Percentiles rank a stretch among this genome's conserved stretches.
Conservation (phyloP, 352 stramenopile genomes). For the Globisporangium acanthophoron region DNA sequence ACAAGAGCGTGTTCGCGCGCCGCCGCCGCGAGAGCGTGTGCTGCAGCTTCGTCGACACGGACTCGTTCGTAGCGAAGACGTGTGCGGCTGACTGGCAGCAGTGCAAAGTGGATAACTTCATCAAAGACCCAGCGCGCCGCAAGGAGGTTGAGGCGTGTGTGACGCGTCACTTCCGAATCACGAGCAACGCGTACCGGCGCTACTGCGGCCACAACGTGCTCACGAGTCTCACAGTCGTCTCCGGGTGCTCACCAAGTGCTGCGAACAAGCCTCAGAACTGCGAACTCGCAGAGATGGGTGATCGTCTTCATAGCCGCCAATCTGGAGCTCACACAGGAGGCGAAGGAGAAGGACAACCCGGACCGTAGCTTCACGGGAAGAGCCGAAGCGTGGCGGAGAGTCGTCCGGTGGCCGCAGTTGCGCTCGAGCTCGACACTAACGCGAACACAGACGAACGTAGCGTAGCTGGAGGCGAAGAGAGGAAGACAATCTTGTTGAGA, state of each 20-base stretch:
- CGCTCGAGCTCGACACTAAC: too few relatives aligned
- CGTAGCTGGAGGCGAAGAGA: too few relatives aligned
- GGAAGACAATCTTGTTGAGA: too few relatives aligned
- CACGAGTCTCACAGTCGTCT: conserved; percentile 37
- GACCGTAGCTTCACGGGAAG: conserved; percentile 70
- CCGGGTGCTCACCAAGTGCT: conserved; percentile 26
- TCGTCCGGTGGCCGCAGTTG: too few relatives aligned
- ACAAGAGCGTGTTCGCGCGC: conserved; percentile 69
- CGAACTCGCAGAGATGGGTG: conserved; percentile 53
- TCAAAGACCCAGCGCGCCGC: conserved; percentile 48
- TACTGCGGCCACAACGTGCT: conserved; percentile 66
- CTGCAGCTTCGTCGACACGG: conserved; percentile 61
- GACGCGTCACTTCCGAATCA: conserved; percentile 44
- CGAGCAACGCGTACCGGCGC: conserved; percentile 52
- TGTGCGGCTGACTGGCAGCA: conserved; percentile 64
- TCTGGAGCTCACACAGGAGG: conserved; percentile 69
- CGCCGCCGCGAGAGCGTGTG: conserved; percentile 52
- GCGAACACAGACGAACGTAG: too few relatives aligned
- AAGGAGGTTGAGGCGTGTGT: conserved; percentile 59
- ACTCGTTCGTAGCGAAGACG: conserved; percentile 57
- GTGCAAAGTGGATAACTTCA: conserved; percentile 72
- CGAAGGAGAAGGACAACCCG: conserved; percentile 77
- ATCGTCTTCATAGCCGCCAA: conserved; percentile 82
- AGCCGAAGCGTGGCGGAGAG: too few relatives aligned
- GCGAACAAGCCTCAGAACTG: conserved; percentile 62